A percentile compares a stretch with the other conserved stretches of the same genome.
Conservation (phyloP, 345 rosid genomes). For the Citrus sinensis region DVS_A1.0 CM039169.1:5747001-5747500, state of each 20-base stretch:
- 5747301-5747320: conserved; percentile 40
- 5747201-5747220: conserved; percentile 71
- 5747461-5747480: conserved; percentile 62
- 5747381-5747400: conserved; percentile 73
- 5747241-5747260: conserved; percentile 83
- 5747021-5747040: conserved; percentile 84
- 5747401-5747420: conserved; percentile 53
- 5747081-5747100: not conserved
- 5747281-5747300: conserved; percentile 78
- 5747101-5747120: too few relatives aligned
- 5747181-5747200: conserved; percentile 53
- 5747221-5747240: conserved; percentile 79
- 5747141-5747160: not conserved
- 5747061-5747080: conserved; percentile 85
- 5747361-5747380: conserved; percentile 76
- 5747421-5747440: conserved; percentile 65
- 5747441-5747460: conserved; percentile 67
- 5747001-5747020: conserved; percentile 66
- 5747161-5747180: too few relatives aligned
- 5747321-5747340: conserved; percentile 61
- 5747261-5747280: conserved; percentile 99
- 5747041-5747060: conserved; percentile 81
- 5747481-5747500: conserved; percentile 93
- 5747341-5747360: conserved; percentile 66
- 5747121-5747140: too few relatives aligned